Evolutionary conservation across 768 basidiomycete species (phyloP).

Genomic region (Mycena albidolilacea): DNA sequence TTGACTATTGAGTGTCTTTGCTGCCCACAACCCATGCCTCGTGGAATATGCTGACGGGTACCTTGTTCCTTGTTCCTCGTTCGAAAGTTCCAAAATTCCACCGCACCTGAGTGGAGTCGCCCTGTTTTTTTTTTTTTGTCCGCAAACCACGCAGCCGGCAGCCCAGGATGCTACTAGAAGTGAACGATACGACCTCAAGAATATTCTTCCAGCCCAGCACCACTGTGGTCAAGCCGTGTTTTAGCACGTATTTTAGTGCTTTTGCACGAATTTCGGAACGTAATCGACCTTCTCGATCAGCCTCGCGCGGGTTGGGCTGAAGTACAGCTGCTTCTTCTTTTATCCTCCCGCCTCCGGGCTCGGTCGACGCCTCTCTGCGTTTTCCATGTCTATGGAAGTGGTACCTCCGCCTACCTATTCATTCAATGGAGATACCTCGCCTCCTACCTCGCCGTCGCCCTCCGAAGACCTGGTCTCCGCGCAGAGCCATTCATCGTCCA

Average conservation of each 20-base stretch:
- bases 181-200: background rate
- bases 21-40: background rate
- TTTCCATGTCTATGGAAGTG: conserved; percentile 26
- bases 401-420: conserved; percentile 38
- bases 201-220: background rate
- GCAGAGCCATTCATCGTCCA: conserved; percentile 21
- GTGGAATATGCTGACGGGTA: background rate
- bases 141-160: background rate
- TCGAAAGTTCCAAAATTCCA: background rate
- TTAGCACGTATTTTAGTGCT: conserved; percentile 3
- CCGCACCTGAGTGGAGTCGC: background rate
- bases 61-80: background rate
- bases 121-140: background rate
- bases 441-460: conserved; percentile 25
- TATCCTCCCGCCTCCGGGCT: conserved; percentile 13
- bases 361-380: background rate
- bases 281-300: conserved; percentile 37
- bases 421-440: conserved; percentile 27
- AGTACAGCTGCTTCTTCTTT: conserved; percentile 15
- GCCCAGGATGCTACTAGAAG: background rate
- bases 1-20: background rate
- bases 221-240: background rate
- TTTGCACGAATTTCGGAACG: conserved; percentile 8
- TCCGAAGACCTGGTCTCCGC: conserved; percentile 35
- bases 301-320: conserved; percentile 32